These are phyloP conservation scores for Thozetella sp. DNA, from an alignment of 495 filamentous ascomycete species.

Conservation along the genomic window DNA sequence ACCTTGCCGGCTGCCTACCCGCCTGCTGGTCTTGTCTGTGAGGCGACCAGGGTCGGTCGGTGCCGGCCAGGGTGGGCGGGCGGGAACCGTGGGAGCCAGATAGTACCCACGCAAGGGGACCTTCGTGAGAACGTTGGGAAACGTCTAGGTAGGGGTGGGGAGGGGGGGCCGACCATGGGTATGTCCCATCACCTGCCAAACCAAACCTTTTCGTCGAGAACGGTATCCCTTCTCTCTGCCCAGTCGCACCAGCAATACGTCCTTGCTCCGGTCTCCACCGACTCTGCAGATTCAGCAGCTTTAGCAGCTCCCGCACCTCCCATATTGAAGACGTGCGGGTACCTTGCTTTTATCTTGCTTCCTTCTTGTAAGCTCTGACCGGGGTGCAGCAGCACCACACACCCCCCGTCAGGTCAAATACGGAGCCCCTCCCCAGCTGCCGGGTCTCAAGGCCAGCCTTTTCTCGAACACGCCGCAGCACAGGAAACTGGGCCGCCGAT, in stretches of 20 bases:
- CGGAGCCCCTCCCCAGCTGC: slow-evolving; percentile 7
- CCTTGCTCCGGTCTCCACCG: background rate
- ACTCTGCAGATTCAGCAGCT: background rate
- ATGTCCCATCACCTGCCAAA: too few species aligned
- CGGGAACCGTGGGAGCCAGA: background rate
- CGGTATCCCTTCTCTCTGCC: too few species aligned
- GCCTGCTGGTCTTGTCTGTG: background rate
- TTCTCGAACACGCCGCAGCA: slow-evolving; percentile 3
- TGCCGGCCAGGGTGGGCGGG: too few species aligned
- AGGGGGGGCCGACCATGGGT: background rate
- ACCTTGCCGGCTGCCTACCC: too few species aligned
- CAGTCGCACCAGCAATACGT: too few species aligned
- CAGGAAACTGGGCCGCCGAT: slow-evolving; percentile 5
- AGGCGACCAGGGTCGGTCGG: background rate
- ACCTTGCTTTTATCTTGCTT: slow-evolving; percentile 12
- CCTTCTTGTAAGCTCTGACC: background rate
- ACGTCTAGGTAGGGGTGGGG: background rate
- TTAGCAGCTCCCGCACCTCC: background rate
- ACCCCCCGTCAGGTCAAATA: background rate
- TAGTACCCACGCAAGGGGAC: background rate
- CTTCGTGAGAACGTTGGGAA: background rate
- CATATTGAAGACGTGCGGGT: slow-evolving; percentile 4
- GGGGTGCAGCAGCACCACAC: background rate
- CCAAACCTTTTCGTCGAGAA: too few species aligned
- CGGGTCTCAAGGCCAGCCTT: background rate